Evolutionary conservation across 1,139 yeast species (phyloP), one percentile per base, ranked within the genome.

Genomic region (Pneumocystis sp.): DNA sequence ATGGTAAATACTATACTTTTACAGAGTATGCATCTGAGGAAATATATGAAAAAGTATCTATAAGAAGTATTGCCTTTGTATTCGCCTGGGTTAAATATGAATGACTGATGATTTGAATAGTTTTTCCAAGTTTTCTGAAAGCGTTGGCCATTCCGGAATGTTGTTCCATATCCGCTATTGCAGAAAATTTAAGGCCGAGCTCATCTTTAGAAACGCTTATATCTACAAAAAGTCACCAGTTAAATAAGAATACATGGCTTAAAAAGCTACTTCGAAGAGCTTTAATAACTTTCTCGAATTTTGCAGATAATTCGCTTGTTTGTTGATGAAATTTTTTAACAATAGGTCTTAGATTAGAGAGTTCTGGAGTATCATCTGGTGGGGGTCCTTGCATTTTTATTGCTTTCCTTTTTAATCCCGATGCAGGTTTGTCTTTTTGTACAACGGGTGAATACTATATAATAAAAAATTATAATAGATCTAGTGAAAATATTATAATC

Each of bases 321-420:
- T 76, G 76, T 66, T 85, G 78, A 73, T 89, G 88, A n/a, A 88
- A 80, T 17, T 85, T 81, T 74, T 95, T 93, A 61, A 91, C 85
- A 71, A 86, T 73, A 0, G 98, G 98, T 67, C 98, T 79, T 74
- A 91, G 89, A 64, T 83, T 86, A 0, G 95, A 93, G 67, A 93
- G 80, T 67, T 86, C 95, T 59, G 81, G 80, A 63, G 84, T 86
- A 63, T 89, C 95, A 75, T 95, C 98, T 71, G 86, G 88, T 0
- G 98, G 98, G 0, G 95, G 89, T 39, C 89, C 86, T 66, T 91
- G 81, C 74, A 93, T 98, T 74, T 93, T 93, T 72, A 93, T 80
- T 1, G 97, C 91, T 73, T 87, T 88, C 64, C 98, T 82, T 68
- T 86, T 83, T 59, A 93, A 74, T 0, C 97, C 98, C 39, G 96